Evolutionary conservation across 1,139 yeast species (phyloP), one percentile per base, ranked within the genome.

Genomic region (Hansenula sp.): DNA sequence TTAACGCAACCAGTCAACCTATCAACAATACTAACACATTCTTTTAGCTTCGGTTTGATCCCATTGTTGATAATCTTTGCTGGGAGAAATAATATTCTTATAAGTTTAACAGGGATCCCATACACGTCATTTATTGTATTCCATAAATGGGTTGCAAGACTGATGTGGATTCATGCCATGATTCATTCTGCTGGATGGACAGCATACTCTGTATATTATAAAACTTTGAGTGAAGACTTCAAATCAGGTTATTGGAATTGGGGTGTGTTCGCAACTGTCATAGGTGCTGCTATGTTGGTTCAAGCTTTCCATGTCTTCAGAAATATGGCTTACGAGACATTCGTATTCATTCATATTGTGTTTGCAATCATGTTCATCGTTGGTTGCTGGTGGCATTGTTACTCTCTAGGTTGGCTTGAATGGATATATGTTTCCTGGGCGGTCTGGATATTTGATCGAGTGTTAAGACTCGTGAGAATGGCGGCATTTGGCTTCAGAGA

Each of bases 111-210:
- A 4, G 86, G 89, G 36, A 81, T 89, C 84, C 70, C 77, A 21
- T 75, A 74, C 52, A 67, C 81, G 2, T 72, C 86, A 38, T 83
- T 84, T 58, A 67, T 81, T 46, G 67, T 76, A 18, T 73, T 79
- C 59, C 94, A 86, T 63, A 78, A 82, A 55, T 81, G 87, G 84
- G 57, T 79, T 8, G 78, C 82, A 2, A 72, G 93, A 61, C 47
- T 63, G 5, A 55, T 67, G 38, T 54, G 65, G 34, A 18, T 65
- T 12, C 57, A 65, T 46, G 63, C 70, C 2, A 45, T 72, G 27
- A 58, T 77, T 30, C 89, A 83, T 54, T 67, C 76, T 16, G 71
- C 43, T 70, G 74, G 81, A 31, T 66, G 70, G 65, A 59, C 68
- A 3, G 55, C 57, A 18, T 65, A 63, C 47, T 57, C 65, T n/a